These are phyloP conservation scores for Tuber calosporum DNA, from an alignment of 495 filamentous ascomycete genomes.

Conservation along the genomic window DNA sequence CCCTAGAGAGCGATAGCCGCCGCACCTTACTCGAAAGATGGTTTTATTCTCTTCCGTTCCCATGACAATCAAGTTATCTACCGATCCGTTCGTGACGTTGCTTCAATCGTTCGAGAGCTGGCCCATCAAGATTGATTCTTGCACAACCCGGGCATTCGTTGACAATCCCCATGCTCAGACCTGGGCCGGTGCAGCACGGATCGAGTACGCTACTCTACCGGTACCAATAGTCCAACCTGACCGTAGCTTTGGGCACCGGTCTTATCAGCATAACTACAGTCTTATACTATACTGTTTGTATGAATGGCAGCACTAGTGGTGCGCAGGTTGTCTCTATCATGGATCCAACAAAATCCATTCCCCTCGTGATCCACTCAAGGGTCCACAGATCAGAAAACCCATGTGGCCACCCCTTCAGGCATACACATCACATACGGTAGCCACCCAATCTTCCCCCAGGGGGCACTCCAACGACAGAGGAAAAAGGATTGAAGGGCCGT, in stretches of 20 bases:
- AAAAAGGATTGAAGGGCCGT: not conserved
- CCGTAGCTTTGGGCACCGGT: not conserved
- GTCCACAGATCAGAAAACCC: not conserved
- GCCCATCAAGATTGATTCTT: not conserved
- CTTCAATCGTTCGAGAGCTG: not conserved
- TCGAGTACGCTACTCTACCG: no score
- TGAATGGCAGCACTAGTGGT: no score
- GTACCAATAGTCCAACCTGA: not conserved
- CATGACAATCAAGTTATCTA: not conserved
- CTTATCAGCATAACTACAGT: not conserved
- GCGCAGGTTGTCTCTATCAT: no score
- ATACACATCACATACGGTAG: not conserved
- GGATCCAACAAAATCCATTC: not conserved
- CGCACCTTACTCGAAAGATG: not conserved
- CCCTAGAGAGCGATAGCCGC: not conserved
- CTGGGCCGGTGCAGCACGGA: not conserved
- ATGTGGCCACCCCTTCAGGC: conserved; percentile 1
- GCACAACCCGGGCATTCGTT: no score
- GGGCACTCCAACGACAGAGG: not conserved
- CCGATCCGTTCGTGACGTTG: not conserved
- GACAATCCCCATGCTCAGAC: not conserved
- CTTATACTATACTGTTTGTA: no score
- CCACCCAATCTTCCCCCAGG: not conserved
- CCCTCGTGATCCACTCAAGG: not conserved
- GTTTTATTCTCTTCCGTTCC: not conserved